Conservation (phyloP, 371 early-diverging fungal genomes). For the Mortierella sp. region DNA sequence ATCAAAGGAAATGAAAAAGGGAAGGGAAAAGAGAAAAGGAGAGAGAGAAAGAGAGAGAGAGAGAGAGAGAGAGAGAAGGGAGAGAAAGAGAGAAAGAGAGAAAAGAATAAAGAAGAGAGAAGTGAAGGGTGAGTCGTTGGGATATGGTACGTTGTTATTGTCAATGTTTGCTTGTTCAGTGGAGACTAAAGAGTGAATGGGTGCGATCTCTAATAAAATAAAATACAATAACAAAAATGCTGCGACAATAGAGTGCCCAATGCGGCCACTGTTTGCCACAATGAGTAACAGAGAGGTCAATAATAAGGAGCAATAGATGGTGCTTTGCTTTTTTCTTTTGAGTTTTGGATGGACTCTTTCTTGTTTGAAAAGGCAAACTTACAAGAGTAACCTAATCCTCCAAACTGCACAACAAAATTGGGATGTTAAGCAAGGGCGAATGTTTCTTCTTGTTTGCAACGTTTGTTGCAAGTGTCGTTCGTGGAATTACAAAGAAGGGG, state of each 20-base stretch:
- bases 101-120: neutral
- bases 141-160: neutral
- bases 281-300: neutral
- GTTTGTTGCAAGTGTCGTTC: slow-evolving; percentile 8
- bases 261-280: neutral
- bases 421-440: slow-evolving; percentile 16
- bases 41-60: neutral
- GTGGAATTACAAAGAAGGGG: slow-evolving; percentile 39
- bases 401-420: neutral
- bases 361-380: neutral
- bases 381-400: neutral
- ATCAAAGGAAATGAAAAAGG: neutral
- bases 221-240: neutral
- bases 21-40: neutral
- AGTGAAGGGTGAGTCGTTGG: slow-evolving; percentile 1
- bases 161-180: neutral
- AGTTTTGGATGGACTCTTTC: neutral
- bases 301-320: neutral
- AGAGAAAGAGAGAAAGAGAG: slow-evolving; percentile 2
- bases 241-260: slow-evolving; percentile 2
- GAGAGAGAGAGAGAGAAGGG: neutral
- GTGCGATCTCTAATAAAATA: neutral
- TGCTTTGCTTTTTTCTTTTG: no score
- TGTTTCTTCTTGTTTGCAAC: neutral
- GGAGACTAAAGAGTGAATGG: neutral